A percentile compares a stretch with the other conserved stretches of the same genome.
phyloP scores from a whole-genome alignment of 208 protist species.

The Naegleria gruberi region DNA sequence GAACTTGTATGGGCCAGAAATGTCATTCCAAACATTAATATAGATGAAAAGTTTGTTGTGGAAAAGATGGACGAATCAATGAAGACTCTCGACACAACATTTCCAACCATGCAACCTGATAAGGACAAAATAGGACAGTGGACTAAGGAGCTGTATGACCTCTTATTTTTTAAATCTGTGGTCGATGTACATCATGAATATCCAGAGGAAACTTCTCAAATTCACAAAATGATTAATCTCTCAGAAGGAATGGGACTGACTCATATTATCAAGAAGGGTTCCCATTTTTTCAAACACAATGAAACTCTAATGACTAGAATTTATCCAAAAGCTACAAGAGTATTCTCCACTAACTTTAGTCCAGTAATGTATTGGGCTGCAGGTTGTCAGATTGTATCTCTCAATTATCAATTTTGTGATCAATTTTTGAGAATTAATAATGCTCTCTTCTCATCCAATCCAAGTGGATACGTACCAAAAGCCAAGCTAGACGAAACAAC shows the following conservation, averaged over 20 bases:
- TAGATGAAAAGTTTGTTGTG: background rate
- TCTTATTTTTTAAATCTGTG: background rate
- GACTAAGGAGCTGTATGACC: background rate
- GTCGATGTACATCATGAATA: background rate
- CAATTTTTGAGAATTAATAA: conserved; percentile 28
- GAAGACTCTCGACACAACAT: background rate
- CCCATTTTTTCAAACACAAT: conserved; percentile 19
- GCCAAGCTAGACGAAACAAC: background rate
- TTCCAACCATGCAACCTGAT: background rate
- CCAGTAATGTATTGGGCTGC: conserved; percentile 18
- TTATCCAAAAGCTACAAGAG: conserved; percentile 34
- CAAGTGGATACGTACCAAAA: background rate
- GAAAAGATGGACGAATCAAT: background rate
- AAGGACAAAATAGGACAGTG: background rate
- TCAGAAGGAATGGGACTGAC: conserved; percentile 7
- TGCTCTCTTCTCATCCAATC: conserved; percentile 5
- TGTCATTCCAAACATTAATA: background rate
- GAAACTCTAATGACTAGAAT: conserved; percentile 27
- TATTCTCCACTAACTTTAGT: conserved; percentile 34
- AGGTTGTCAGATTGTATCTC: conserved; percentile 35
- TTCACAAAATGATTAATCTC: conserved; percentile 23
- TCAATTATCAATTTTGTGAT: conserved; percentile 39
- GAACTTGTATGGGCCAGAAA: background rate
- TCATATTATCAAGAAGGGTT: background rate
- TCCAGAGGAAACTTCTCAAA: background rate